Percentiles rank a stretch among this genome's conserved stretches.
phyloP scores from a whole-genome alignment of 2,329 filamentous ascomycete species.

The Bisporella sp. region DNA sequence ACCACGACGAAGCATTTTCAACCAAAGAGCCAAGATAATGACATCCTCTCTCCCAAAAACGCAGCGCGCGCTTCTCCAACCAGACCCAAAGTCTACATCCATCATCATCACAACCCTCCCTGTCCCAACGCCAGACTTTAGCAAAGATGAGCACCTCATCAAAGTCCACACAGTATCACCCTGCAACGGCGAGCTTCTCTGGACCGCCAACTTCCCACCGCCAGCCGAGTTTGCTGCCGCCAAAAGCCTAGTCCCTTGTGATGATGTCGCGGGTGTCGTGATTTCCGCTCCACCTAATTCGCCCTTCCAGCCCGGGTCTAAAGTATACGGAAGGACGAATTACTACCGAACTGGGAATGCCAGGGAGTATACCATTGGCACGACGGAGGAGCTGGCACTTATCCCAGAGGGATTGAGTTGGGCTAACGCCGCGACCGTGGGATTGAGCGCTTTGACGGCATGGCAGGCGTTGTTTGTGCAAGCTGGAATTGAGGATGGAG shows the following conservation, averaged over 20 bases:
- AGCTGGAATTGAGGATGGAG: conserved; percentile 19
- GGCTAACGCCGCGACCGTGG: conserved; percentile 31
- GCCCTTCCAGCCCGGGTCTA: conserved; percentile 31
- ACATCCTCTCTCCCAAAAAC: neutral
- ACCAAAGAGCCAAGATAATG: neutral
- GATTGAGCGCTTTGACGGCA: conserved; percentile 34
- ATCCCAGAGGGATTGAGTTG: conserved; percentile 30
- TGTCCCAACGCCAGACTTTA: neutral
- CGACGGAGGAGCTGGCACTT: conserved; percentile 30
- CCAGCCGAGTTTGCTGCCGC: conserved; percentile 10
- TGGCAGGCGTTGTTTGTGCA: conserved; percentile 38
- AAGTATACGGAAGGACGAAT: conserved; percentile 32
- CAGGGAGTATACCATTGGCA: conserved; percentile 30
- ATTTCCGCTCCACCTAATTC: conserved; percentile 28
- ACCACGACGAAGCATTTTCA: too few relatives aligned
- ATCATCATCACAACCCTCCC: neutral
- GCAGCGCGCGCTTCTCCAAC: neutral
- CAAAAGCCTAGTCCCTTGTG: conserved; percentile 30
- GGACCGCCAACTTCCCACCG: conserved; percentile 29
- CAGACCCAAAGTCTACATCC: neutral
- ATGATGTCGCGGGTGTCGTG: conserved; percentile 35
- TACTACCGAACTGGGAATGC: conserved; percentile 30
- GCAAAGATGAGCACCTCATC: neutral
- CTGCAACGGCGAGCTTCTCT: conserved; percentile 33
- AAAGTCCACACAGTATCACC: neutral